Percentiles rank a stretch among this genome's conserved stretches.
Evolutionary conservation across 2,329 filamentous ascomycete species (phyloP).

Genomic region (Apiospora pterosperma): DNA sequence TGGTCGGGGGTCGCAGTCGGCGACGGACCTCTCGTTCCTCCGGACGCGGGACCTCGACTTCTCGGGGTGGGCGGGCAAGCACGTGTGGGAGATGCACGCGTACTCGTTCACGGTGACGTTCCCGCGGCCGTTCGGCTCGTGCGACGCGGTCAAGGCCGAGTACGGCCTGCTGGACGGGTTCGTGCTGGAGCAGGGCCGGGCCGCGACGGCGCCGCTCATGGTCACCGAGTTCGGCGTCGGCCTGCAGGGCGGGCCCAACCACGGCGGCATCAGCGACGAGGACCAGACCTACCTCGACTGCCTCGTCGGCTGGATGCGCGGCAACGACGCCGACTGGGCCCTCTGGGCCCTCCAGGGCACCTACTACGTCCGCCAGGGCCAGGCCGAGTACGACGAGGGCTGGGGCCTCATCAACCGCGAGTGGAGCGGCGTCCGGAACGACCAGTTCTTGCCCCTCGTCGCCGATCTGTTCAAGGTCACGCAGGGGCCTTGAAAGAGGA

Average conservation of each 20-base stretch:
- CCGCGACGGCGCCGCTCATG: slow-evolving; percentile 51
- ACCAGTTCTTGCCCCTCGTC: slow-evolving; percentile 28
- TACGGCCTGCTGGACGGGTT: slow-evolving; percentile 50
- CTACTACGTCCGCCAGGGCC: slow-evolving; percentile 53
- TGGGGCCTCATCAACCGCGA: slow-evolving; percentile 47
- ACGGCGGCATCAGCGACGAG: slow-evolving; percentile 40
- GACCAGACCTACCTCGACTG: slow-evolving; percentile 49
- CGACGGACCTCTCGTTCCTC: slow-evolving; percentile 49
- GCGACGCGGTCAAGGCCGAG: slow-evolving; percentile 36
- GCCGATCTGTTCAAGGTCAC: slow-evolving; percentile 36
- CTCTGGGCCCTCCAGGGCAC: slow-evolving; percentile 57
- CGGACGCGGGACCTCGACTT: slow-evolving; percentile 38
- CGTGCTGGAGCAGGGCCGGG: slow-evolving; percentile 43
- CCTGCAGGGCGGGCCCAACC: slow-evolving; percentile 37
- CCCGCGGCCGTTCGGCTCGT: slow-evolving; percentile 37
- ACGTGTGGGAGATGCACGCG: slow-evolving; percentile 59
- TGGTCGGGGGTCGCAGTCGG: slow-evolving; percentile 53
- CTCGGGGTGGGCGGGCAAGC: slow-evolving; percentile 43
- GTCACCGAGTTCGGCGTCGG: slow-evolving; percentile 58
- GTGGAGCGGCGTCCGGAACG: slow-evolving; percentile 39
- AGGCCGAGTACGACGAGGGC: slow-evolving; percentile 47
- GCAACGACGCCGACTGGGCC: slow-evolving; percentile 58
- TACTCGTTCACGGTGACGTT: slow-evolving; percentile 53
- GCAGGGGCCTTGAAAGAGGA: slow-evolving; percentile 32
- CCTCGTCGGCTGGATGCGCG: slow-evolving; percentile 47